A percentile compares a stretch with the other conserved stretches of the same genome.
Evolutionary conservation across 768 basidiomycete species (phyloP).

Genomic region (Phlebiopsis gigantea): DNA sequence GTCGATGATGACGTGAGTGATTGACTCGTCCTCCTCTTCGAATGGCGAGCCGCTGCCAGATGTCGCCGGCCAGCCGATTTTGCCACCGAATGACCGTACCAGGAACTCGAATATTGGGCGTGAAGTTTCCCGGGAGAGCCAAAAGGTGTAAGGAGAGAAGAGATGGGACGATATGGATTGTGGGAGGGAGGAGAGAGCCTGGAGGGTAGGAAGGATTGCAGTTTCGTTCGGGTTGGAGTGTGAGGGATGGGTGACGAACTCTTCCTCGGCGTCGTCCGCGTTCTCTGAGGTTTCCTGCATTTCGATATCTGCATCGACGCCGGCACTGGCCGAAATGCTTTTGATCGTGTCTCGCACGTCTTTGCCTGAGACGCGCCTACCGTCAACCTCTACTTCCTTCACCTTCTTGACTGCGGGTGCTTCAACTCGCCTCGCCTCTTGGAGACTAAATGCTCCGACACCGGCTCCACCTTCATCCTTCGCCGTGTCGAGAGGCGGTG

Average conservation of each 20-base stretch:
- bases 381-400: slow-evolving; percentile 33
- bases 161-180: slow-evolving; percentile 54
- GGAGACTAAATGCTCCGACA: slow-evolving; percentile 80
- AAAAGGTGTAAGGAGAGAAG: slow-evolving; percentile 87
- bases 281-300: slow-evolving; percentile 22
- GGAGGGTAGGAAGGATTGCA: slow-evolving; percentile 60
- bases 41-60: slow-evolving; percentile 80
- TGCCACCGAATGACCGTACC: slow-evolving; percentile 86
- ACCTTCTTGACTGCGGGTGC: slow-evolving; percentile 17
- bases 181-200: slow-evolving; percentile 56
- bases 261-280: slow-evolving; percentile 40
- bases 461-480: slow-evolving; percentile 86
- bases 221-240: slow-evolving; percentile 40
- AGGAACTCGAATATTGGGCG: slow-evolving; percentile 92
- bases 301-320: slow-evolving; percentile 32
- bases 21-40: slow-evolving; percentile 70
- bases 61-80: slow-evolving; percentile 83
- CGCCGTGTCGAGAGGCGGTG: slow-evolving; percentile 80
- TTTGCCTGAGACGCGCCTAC: slow-evolving; percentile 48
- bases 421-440: slow-evolving; percentile 35
- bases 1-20: slow-evolving; percentile 96
- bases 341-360: slow-evolving; percentile 62
- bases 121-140: slow-evolving; percentile 89
- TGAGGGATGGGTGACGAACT: slow-evolving; percentile 62
- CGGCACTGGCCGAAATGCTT: slow-evolving; percentile 31